Evolutionary conservation across 2,329 filamentous ascomycete species (phyloP).

Genomic region (Xylaria sp.): DNA sequence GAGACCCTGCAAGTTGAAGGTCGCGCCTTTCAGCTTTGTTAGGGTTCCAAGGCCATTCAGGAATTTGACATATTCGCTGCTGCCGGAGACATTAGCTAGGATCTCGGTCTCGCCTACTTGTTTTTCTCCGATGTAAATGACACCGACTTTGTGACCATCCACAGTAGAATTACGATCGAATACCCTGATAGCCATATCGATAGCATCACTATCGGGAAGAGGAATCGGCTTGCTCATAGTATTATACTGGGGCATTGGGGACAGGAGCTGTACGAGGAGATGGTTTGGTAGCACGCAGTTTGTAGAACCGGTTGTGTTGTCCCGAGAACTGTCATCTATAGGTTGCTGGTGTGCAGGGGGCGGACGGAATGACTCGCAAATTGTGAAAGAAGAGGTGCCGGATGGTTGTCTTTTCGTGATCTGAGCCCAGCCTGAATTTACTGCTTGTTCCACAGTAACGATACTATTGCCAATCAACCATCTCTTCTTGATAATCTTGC

Average conservation of each 20-base stretch:
- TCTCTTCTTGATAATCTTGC: constrained; percentile 72
- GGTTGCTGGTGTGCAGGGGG: constrained; percentile 68
- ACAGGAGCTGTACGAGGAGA: constrained; percentile 75
- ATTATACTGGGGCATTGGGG: constrained; percentile 68
- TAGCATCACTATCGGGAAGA: constrained; percentile 76
- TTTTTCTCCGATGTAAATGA: constrained; percentile 90
- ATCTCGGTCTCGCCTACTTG: constrained; percentile 88
- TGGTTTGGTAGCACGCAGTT: constrained; percentile 78
- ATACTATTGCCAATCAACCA: constrained; percentile 81
- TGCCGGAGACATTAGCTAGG: constrained; percentile 85
- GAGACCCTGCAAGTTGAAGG: constrained; percentile 92
- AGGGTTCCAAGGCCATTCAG: constrained; percentile 83
- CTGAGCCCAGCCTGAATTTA: constrained; percentile 73
- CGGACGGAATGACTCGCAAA: constrained; percentile 69
- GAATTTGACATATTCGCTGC: constrained; percentile 87
- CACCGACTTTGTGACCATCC: constrained; percentile 94
- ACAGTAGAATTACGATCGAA: constrained; percentile 92
- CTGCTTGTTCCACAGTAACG: constrained; percentile 78
- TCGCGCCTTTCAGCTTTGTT: constrained; percentile 81
- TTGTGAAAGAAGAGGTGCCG: constrained; percentile 69
- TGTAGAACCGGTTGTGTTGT: constrained; percentile 60
- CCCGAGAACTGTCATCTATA: constrained; percentile 60
- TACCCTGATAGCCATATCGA: constrained; percentile 77
- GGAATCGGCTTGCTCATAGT: constrained; percentile 76
- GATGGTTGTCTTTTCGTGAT: constrained; percentile 78